Conservation (phyloP, 768 basidiomycete species). For the Stropharia rugosoannulata region DNA sequence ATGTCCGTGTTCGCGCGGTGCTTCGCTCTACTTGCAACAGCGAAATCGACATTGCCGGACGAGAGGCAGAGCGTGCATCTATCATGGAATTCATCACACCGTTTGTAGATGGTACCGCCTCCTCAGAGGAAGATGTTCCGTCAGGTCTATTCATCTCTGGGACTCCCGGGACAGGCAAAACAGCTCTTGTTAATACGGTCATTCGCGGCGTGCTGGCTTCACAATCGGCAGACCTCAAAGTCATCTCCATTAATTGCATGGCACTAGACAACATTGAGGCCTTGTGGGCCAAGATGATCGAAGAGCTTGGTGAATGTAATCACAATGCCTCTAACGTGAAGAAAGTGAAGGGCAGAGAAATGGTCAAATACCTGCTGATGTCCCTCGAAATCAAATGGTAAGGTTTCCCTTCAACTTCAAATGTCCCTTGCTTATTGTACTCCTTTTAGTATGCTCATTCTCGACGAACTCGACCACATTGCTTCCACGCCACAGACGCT, state of each 20-base stretch:
- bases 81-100: constrained; percentile 61
- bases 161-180: constrained; percentile 91
- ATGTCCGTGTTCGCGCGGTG: constrained; percentile 62
- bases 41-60: constrained; percentile 59
- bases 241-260: constrained; percentile 79
- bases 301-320: constrained; percentile 46
- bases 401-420: constrained; percentile 12
- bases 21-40: constrained; percentile 72
- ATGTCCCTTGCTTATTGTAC: constrained; percentile 12
- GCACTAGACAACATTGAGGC: constrained; percentile 63
- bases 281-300: constrained; percentile 68
- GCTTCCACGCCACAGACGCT: constrained; percentile 59
- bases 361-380: constrained; percentile 44
- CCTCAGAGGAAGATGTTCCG: constrained; percentile 21
- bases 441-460: constrained; percentile 60
- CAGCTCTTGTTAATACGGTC: constrained; percentile 74
- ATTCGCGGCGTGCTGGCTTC: constrained; percentile 42
- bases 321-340: constrained; percentile 32
- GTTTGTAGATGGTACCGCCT: constrained; percentile 40
- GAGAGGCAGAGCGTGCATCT: constrained; percentile 57
- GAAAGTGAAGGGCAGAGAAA: constrained; percentile 48
- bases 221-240: constrained; percentile 34
- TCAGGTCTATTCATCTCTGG: constrained; percentile 86
- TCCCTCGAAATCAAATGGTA: constrained; percentile 56
- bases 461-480: constrained; percentile 88